Evolutionary conservation across 768 basidiomycete genomes (phyloP).

Genomic region (Lactarius hatsudake): DNA sequence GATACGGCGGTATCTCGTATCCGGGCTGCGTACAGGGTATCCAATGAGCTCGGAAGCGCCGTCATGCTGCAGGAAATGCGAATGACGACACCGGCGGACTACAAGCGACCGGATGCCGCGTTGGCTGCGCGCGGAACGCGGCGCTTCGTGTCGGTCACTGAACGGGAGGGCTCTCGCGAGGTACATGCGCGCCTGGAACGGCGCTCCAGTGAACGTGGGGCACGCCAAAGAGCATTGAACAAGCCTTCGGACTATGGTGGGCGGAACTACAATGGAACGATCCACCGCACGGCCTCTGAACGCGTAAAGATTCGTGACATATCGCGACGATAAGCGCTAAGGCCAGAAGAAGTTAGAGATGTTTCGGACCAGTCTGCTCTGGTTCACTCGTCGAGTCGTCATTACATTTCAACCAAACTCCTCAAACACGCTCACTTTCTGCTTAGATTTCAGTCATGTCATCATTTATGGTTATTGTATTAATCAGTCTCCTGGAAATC

Average conservation of each 20-base stretch:
- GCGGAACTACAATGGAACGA: not conserved
- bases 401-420: not conserved
- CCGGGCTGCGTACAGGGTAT: slow-evolving; percentile 16
- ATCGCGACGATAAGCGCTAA: not conserved
- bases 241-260: not conserved
- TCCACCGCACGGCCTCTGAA: not conserved
- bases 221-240: slow-evolving; percentile 5
- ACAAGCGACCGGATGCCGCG: not conserved
- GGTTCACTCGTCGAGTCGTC: not conserved
- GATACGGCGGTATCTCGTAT: slow-evolving; percentile 15
- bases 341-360: not conserved
- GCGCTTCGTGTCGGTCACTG: slow-evolving; percentile 13
- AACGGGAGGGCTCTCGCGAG: slow-evolving; percentile 1
- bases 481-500: not conserved
- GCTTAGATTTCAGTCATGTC: not conserved
- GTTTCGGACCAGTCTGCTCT: not conserved
- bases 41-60: slow-evolving; percentile 14
- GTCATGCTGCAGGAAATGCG: slow-evolving; percentile 18
- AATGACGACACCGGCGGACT: not conserved
- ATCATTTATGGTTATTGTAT: slow-evolving; percentile 13
- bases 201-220: not conserved
- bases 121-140: not conserved
- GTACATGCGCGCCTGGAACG: not conserved
- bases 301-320: not conserved
- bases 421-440: not conserved